phyloP scores from a whole-genome alignment of 2,329 filamentous ascomycete genomes.

The Cryphonectria parasitica region DNA sequence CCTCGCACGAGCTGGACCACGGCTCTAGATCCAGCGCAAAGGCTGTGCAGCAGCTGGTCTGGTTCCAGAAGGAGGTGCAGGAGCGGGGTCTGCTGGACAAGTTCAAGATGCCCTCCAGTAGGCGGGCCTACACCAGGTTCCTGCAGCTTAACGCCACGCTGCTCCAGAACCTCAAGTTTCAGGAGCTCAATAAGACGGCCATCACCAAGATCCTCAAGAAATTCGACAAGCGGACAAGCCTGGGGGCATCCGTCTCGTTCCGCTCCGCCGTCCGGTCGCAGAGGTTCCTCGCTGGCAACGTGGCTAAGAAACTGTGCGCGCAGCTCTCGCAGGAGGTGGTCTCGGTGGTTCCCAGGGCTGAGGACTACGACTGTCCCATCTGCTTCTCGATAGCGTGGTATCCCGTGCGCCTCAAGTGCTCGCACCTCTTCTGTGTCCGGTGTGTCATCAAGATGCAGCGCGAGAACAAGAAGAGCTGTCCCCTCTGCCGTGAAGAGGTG shows the following conservation, averaged over 20 bases:
- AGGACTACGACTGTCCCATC: constrained; percentile 82
- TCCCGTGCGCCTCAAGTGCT: constrained; percentile 75
- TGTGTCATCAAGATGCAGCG: constrained; percentile 82
- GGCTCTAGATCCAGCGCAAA: constrained; percentile 67
- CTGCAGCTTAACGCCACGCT: constrained; percentile 73
- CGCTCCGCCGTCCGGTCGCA: constrained; percentile 61
- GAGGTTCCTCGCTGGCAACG: constrained; percentile 65
- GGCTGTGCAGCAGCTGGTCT: constrained; percentile 69
- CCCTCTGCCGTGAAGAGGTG: constrained; percentile 73
- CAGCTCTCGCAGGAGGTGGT: constrained; percentile 75
- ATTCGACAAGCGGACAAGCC: constrained; percentile 83
- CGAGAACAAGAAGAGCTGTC: constrained; percentile 69
- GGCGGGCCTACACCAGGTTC: constrained; percentile 68
- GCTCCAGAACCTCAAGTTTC: constrained; percentile 81
- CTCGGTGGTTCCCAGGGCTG: constrained; percentile 75
- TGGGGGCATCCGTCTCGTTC: constrained; percentile 69
- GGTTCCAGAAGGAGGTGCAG: constrained; percentile 72
- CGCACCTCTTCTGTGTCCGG: constrained; percentile 81
- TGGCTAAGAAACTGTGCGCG: constrained; percentile 77
- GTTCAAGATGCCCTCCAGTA: constrained; percentile 70
- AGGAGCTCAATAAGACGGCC: constrained; percentile 80
- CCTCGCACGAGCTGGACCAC: constrained; percentile 71
- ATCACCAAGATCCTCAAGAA: constrained; percentile 87
- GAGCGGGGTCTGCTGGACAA: constrained; percentile 60
- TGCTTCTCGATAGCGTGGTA: constrained; percentile 81